Conservation (phyloP, 306 rosid genomes). For the Lupinus albus region DNA sequence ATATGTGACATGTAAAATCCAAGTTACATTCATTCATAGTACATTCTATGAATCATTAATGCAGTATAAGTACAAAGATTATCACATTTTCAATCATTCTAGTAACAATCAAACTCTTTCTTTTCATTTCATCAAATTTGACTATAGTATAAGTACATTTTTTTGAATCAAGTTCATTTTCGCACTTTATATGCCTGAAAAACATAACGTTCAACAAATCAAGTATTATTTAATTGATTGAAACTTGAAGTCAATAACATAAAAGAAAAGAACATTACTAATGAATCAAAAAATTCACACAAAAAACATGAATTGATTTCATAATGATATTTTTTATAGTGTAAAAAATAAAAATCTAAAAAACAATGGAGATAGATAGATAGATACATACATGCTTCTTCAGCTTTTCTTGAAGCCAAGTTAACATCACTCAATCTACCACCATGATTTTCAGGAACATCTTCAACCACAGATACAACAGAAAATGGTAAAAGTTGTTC, state of each 20-base stretch:
- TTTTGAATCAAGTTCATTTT: too few relatives aligned
- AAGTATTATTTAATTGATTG: constrained; percentile 1
- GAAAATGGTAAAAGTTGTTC: constrained; percentile 68
- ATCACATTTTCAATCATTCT: too few relatives aligned
- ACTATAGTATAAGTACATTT: too few relatives aligned
- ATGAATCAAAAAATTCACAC: not conserved
- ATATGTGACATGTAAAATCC: not conserved
- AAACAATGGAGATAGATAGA: not conserved
- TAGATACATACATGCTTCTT: constrained; percentile 64
- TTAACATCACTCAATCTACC: constrained; percentile 40
- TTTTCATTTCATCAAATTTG: too few relatives aligned
- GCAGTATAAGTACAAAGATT: not conserved
- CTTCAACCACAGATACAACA: constrained; percentile 72
- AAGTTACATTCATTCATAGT: not conserved
- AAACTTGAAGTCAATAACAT: not conserved
- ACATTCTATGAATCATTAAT: not conserved
- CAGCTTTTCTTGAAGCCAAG: constrained; percentile 67
- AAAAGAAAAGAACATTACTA: not conserved
- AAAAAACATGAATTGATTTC: too few relatives aligned
- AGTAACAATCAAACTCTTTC: too few relatives aligned
- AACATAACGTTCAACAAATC: not conserved
- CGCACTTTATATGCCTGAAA: too few relatives aligned
- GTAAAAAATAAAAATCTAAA: too few relatives aligned
- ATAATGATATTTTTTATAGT: too few relatives aligned
- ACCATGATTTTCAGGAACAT: constrained; percentile 70